Evolutionary conservation across 768 basidiomycete genomes (phyloP).

Genomic region (Mycena maculata): DNA sequence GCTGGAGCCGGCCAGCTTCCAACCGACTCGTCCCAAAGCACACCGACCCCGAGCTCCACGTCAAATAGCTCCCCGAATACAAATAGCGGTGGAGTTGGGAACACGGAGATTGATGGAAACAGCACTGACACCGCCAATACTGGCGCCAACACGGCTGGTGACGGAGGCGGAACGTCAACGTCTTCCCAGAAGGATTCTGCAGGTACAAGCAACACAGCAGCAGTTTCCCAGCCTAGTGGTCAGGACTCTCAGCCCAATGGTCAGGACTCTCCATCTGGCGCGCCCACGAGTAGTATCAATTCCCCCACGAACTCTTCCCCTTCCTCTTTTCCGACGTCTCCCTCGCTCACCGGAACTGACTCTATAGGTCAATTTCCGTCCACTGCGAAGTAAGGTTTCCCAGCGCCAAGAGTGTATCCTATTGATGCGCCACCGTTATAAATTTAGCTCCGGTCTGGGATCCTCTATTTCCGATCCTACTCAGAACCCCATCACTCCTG

Average conservation of each 20-base stretch:
- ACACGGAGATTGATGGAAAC: not conserved
- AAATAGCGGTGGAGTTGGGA: not conserved
- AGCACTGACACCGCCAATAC: not conserved
- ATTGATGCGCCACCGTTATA: not conserved
- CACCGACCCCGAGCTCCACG: no score
- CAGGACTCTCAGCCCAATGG: no score
- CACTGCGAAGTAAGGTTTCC: not conserved
- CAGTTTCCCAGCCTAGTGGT: not conserved
- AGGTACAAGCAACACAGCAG: not conserved
- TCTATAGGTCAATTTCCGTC: not conserved
- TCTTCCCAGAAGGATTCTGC: not conserved
- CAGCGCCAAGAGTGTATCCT: not conserved
- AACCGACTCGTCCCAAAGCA: no score
- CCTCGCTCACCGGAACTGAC: not conserved
- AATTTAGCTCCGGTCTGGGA: constrained; percentile 8
- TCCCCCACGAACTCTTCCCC: not conserved
- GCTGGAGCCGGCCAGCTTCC: no score
- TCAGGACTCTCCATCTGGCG: not conserved
- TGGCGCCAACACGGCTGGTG: not conserved
- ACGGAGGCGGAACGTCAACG: not conserved
- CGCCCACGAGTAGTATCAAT: not conserved
- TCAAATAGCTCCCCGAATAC: not conserved
- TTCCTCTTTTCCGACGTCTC: not conserved
- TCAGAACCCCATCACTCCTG: not conserved
- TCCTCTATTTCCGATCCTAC: not conserved